A percentile compares a stretch with the other conserved stretches of the same genome.
These are phyloP conservation scores for Protea cynaroides DNA, from an alignment of 164 flowering plant genomes.

Conservation along the genomic window DNA sequence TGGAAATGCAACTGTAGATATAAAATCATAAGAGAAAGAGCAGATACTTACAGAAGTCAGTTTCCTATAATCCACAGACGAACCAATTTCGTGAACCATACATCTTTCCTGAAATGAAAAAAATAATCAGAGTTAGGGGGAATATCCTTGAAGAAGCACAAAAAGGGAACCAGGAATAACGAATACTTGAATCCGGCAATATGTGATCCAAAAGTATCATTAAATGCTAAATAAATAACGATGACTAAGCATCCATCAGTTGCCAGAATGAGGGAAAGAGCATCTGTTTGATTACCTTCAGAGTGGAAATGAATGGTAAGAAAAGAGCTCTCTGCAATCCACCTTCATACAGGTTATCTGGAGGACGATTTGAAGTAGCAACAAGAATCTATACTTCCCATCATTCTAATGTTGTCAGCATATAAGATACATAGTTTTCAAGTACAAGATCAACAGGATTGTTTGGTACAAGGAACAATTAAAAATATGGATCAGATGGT, in stretches of 20 bases:
- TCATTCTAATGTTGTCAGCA: slow-evolving; percentile 8
- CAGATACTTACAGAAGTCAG: slow-evolving; percentile 67
- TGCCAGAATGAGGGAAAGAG: background rate
- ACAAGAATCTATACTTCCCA: slow-evolving; percentile 68
- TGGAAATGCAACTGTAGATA: background rate
- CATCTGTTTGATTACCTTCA: slow-evolving; percentile 55
- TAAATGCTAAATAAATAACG: too few species aligned
- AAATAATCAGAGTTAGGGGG: background rate
- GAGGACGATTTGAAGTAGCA: slow-evolving; percentile 97
- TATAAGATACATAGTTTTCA: background rate
- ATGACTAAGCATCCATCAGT: too few species aligned
- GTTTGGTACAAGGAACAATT: background rate
- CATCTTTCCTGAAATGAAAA: slow-evolving; percentile 70
- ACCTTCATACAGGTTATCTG: slow-evolving; percentile 88
- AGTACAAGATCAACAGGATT: slow-evolving; percentile 4
- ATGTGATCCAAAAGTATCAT: too few species aligned
- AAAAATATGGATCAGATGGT: background rate
- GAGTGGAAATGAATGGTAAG: slow-evolving; percentile 81
- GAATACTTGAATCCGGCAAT: too few species aligned
- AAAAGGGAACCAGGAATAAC: too few species aligned
- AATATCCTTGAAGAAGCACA: background rate
- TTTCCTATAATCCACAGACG: slow-evolving; percentile 80
- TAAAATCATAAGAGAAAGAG: background rate
- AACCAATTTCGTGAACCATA: slow-evolving; percentile 80
- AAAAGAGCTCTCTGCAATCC: slow-evolving; percentile 98